Evolutionary conservation across 129 eudicot genomes (phyloP), one percentile per base, ranked within the genome.

Genomic region (Erigeron canadensis): DNA sequence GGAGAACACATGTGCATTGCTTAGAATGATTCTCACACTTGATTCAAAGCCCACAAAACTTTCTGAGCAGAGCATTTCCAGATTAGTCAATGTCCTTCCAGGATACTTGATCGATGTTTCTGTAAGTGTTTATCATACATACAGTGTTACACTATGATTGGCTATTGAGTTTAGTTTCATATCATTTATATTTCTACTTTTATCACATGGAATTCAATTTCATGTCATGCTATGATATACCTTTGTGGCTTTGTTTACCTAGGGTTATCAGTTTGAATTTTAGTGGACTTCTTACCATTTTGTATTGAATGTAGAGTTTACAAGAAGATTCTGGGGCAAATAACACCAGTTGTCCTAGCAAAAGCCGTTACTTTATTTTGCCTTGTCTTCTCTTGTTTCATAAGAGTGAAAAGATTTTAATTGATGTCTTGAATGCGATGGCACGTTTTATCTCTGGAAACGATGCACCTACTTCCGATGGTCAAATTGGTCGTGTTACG

Each of bases 1-100:
- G 77, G 92, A 93, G 71, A 93, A 89, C 75, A 84, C 77, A 10
- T 89, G 95, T 77, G 91, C 90, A 40, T 78, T 93, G 81, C 83
- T 93, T 73, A 78, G 95, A 84, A 69, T 89, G 86, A 86, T 89
- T 44, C 54, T 71, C n/a, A 70, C 82, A 73, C 82, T 93, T n/a
- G 87, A 89, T 84, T 82, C 90, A 10, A 79, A 50, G 42, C 90
- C 86, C 51, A 72, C 90, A 21, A 83, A 66, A 71, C 86, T 93
- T 70, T 89, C 92, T 44, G 86, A 81, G 45, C 67, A 60, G 75
- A 89, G 83, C 73, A 62, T 89, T 75, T 67, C 73, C 63, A 84
- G 61, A 44, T 72, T 93, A 61, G 74, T 83, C 66, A 74, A 82
- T 17, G 62, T 68, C 63, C 86, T 93, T 87, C 86, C 87, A 65